Conservation (phyloP, 2,329 filamentous ascomycete genomes). For the Colletotrichum simmondsii region DNA sequence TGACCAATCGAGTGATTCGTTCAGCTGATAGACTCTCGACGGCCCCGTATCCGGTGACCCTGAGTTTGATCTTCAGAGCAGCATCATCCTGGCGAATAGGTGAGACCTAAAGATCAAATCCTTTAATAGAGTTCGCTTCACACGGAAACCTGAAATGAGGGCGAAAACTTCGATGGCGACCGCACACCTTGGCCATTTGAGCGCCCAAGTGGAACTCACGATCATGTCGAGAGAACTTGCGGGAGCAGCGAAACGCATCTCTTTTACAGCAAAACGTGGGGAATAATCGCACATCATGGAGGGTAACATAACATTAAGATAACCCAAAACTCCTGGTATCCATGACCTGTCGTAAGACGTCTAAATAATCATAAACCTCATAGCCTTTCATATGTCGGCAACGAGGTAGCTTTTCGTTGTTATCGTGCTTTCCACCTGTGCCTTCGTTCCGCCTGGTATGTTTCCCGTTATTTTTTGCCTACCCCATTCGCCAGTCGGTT, state of each 20-base stretch:
- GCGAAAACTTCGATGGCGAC: not conserved
- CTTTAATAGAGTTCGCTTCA: not conserved
- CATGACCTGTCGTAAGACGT: not conserved
- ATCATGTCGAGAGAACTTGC: not conserved
- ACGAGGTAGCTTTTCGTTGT: not conserved
- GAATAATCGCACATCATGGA: not conserved
- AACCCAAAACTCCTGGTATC: not conserved
- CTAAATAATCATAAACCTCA: not conserved
- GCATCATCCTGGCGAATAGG: not conserved
- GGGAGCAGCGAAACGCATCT: not conserved
- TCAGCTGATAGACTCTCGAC: not conserved
- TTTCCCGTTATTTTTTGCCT: not conserved
- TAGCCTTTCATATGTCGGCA: not conserved
- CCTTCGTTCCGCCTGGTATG: not conserved
- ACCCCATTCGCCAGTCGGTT: slow-evolving; percentile 22
- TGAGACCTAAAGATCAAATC: not conserved
- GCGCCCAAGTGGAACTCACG: not conserved
- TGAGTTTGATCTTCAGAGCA: not conserved
- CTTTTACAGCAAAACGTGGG: too few relatives aligned
- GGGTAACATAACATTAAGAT: not conserved
- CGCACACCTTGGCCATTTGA: not conserved
- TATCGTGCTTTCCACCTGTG: not conserved
- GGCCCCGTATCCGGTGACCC: not conserved
- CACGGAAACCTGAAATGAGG: not conserved
- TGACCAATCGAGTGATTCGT: not conserved